Evolutionary conservation across 225 moss, liverwort and hornwort species (phyloP), one percentile per base, ranked within the genome.

Genomic region (Asterella californica): DNA sequence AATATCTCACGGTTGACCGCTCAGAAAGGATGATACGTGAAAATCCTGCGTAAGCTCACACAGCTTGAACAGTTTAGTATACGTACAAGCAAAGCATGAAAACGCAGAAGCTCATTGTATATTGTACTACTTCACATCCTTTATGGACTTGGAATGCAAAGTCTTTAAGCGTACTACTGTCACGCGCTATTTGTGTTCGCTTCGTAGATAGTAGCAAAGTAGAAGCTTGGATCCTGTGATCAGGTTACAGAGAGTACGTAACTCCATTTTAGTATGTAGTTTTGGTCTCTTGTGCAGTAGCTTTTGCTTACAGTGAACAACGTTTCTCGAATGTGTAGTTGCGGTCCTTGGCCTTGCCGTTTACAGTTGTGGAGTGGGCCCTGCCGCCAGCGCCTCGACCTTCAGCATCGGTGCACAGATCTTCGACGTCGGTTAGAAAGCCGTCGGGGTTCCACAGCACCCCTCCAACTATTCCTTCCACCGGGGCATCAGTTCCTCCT

Each of bases 311-410:
- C 59, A 25, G 71, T 46, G 47, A 45, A 82, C 27, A 25, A 11
- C 75, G 29, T 71, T 34, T 18, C 2, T 78, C 59, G 65, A 65
- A 65, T 81, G 59, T 94, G 86, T 85, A 99, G 97, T 81, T 99
- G 79, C 86, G 99, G 84, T 99, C 99, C 80, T 86, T 99, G 83
- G 95, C 95, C 65, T 84, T 99, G 76, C 95, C 99, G 72, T 99
- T 99, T 78, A 99, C 92, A 70, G 99, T 99, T 70, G 93, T 99
- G 95, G 99, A 99, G 75, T 99, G 99, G 99, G 99, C 99, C 55
- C 93, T 99, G 54, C 93, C 99, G 72, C 91, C 95, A 65, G 92
- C 92, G 60, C 93, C 93, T 14, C 91, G 90, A 83, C 84, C 92
- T 79, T 86, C 91, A 78, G 85, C 89, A 45, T n/a, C n/a, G n/a